A percentile compares a stretch with the other conserved stretches of the same genome.
phyloP scores from a whole-genome alignment of 2,329 filamentous ascomycete species.

The Epichloe glyceriae region DNA sequence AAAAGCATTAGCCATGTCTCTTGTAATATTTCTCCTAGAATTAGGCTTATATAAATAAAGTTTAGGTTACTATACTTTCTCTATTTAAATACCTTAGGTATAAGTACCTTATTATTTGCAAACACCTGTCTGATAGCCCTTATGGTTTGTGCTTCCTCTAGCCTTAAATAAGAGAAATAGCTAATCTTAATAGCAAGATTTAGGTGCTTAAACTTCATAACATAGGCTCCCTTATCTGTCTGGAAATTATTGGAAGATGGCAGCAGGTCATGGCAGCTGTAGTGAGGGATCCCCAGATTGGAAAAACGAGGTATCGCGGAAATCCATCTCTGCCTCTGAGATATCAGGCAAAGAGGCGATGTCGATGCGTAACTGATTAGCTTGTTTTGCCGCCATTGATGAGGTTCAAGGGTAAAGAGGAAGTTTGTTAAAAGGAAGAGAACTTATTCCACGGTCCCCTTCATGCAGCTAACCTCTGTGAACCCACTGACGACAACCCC shows the following conservation, averaged over 20 bases:
- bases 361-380: background rate
- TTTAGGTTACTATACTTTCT: background rate
- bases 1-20: slow-evolving; percentile 10
- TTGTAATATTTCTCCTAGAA: slow-evolving; percentile 10
- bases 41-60: slow-evolving; percentile 13
- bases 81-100: background rate
- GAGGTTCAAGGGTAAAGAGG: background rate
- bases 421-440: background rate
- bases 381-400: background rate
- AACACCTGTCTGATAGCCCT: background rate
- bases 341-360: background rate
- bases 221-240: background rate
- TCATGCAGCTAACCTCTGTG: no score
- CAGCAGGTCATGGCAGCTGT: background rate
- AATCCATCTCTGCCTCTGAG: background rate
- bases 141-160: background rate
- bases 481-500: no score
- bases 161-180: background rate
- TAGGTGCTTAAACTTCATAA: background rate
- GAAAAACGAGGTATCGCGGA: background rate
- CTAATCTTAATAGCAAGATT: background rate
- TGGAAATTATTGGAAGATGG: background rate
- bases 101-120: background rate
- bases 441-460: no score
- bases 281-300: background rate